These are phyloP conservation scores for Trametes meyenii DNA, from an alignment of 768 basidiomycete species.

Conservation along the genomic window DNA sequence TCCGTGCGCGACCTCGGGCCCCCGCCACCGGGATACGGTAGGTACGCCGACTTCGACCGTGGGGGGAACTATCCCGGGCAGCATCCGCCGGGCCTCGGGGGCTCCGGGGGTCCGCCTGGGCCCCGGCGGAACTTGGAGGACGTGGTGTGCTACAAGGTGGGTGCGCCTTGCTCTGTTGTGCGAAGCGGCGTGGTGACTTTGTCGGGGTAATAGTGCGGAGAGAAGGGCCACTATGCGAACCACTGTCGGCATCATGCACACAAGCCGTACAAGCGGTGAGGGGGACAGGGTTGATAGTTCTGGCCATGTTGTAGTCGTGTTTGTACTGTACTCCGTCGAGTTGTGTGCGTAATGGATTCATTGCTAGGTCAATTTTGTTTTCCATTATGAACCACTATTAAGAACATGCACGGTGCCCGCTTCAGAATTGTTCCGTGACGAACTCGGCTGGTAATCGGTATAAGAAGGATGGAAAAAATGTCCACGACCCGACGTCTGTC, in stretches of 20 bases:
- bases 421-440: too few species aligned
- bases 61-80: constrained; percentile 32
- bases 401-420: too few species aligned
- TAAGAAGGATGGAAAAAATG: too few species aligned
- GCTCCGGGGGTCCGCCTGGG: constrained; percentile 39
- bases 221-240: constrained; percentile 95
- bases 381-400: too few species aligned
- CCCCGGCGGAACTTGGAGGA: constrained; percentile 78
- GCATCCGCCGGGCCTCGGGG: constrained; percentile 32
- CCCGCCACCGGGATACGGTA: constrained; percentile 89
- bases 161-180: constrained; percentile 21
- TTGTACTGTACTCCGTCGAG: background rate
- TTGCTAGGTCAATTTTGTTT: too few species aligned
- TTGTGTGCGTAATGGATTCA: background rate
- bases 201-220: constrained; percentile 68
- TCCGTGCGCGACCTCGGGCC: constrained; percentile 83
- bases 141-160: constrained; percentile 85
- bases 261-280: constrained; percentile 26
- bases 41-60: constrained; percentile 79
- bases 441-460: too few species aligned
- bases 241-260: constrained; percentile 89
- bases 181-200: background rate
- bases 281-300: background rate
- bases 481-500: too few species aligned
- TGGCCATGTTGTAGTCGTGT: background rate